Percentiles rank a stretch among this genome's conserved stretches.
Conservation (phyloP, 2,329 filamentous ascomycete species). For the Phaeophleospora eucalypticola region DNA sequence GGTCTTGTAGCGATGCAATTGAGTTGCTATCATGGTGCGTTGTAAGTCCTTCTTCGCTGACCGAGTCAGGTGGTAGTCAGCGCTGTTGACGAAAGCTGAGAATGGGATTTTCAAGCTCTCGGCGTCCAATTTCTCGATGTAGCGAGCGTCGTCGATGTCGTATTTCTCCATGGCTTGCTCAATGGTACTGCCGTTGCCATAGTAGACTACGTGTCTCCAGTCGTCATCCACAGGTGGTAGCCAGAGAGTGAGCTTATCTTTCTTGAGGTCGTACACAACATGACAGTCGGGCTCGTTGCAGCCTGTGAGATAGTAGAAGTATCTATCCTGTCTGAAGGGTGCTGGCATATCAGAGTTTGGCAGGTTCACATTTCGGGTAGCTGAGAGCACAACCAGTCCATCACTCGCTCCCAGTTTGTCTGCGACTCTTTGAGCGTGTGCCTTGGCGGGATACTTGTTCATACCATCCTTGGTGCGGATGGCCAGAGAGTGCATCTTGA, state of each 20-base stretch:
- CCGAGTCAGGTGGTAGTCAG: too few relatives aligned
- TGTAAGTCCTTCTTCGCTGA: too few relatives aligned
- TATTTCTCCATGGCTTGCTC: constrained; percentile 72
- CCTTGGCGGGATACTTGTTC: constrained; percentile 72
- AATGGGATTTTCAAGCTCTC: too few relatives aligned
- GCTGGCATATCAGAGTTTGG: constrained; percentile 75
- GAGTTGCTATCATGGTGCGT: too few relatives aligned
- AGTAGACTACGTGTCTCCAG: constrained; percentile 73
- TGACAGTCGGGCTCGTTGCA: constrained; percentile 76
- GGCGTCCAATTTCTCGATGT: constrained; percentile 29
- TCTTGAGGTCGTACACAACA: constrained; percentile 73
- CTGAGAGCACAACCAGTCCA: constrained; percentile 82
- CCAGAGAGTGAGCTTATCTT: constrained; percentile 74
- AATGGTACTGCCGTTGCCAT: constrained; percentile 73
- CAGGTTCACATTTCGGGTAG: constrained; percentile 31
- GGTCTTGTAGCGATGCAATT: too few relatives aligned
- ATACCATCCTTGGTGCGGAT: constrained; percentile 9
- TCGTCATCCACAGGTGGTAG: constrained; percentile 87
- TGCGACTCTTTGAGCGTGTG: constrained; percentile 75
- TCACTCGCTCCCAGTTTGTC: constrained; percentile 62
- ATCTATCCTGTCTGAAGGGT: constrained; percentile 73
- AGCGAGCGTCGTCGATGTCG: constrained; percentile 70
- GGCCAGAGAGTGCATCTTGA: constrained; percentile 4
- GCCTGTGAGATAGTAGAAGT: constrained; percentile 93
- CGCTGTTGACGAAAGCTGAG: too few relatives aligned